phyloP scores from a whole-genome alignment of 768 basidiomycete species.

The Lyophyllum decastes region DNA sequence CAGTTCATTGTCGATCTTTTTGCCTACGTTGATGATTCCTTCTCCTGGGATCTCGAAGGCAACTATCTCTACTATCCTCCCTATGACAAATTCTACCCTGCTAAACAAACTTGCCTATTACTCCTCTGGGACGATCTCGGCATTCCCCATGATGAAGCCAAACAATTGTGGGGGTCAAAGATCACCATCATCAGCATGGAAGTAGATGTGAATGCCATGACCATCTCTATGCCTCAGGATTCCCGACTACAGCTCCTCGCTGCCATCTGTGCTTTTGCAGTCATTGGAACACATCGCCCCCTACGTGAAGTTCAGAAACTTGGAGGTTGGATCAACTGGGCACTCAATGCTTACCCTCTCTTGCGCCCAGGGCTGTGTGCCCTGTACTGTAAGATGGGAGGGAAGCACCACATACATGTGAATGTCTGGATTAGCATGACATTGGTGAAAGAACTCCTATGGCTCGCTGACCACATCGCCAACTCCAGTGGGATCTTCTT shows the following conservation, averaged over 20 bases:
- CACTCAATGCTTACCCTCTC: conserved; percentile 38
- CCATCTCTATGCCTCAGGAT: conserved; percentile 24
- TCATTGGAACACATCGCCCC: not conserved
- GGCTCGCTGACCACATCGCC: conserved; percentile 26
- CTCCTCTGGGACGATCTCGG: conserved; percentile 39
- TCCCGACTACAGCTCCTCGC: conserved; percentile 2
- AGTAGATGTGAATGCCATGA: conserved; percentile 31
- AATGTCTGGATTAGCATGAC: conserved; percentile 25
- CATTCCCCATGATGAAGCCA: conserved; percentile 38
- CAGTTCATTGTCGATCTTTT: conserved; percentile 4
- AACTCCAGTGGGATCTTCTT: conserved; percentile 19
- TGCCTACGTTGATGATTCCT: too few species aligned
- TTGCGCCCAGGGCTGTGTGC: conserved; percentile 31
- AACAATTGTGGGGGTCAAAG: conserved; percentile 34
- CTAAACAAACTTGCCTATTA: conserved; percentile 31
- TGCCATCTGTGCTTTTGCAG: not conserved
- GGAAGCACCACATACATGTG: not conserved
- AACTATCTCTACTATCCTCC: conserved; percentile 30
- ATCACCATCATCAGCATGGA: conserved; percentile 41
- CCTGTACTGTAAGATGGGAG: conserved; percentile 31
- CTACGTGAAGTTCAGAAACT: conserved; percentile 23
- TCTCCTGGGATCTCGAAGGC: too few species aligned
- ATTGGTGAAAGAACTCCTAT: conserved; percentile 24
- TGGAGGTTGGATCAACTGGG: conserved; percentile 41
- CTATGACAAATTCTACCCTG: conserved; percentile 26